Evolutionary conservation across 2,329 filamentous ascomycete species (phyloP).

Genomic region (Aschersonia sp.): DNA sequence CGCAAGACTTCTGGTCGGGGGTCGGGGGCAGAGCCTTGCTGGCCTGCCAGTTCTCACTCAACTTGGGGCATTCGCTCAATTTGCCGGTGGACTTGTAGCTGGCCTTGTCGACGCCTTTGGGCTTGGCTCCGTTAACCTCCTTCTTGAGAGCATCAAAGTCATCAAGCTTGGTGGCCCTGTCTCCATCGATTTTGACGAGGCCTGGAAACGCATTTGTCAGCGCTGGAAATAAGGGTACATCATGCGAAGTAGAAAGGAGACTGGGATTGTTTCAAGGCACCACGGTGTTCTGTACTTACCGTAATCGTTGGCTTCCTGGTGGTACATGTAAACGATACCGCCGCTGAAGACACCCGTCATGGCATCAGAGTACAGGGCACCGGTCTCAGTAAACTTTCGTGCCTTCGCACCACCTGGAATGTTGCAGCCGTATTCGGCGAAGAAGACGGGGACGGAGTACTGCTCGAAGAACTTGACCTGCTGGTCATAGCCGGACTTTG

Average conservation of each 20-base stretch:
- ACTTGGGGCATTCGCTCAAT: constrained; percentile 54
- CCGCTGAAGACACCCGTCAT: constrained; percentile 88
- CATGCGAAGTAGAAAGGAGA: neutral
- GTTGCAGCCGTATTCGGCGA: constrained; percentile 98
- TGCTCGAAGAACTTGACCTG: constrained; percentile 75
- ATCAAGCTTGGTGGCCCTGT: constrained; percentile 47
- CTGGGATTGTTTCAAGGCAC: neutral
- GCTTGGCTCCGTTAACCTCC: constrained; percentile 53
- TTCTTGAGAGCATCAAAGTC: constrained; percentile 64
- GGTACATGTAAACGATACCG: constrained; percentile 98
- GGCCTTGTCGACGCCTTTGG: constrained; percentile 48
- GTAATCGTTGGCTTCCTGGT: constrained; percentile 80
- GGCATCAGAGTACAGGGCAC: constrained; percentile 59
- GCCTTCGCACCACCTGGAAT: constrained; percentile 36
- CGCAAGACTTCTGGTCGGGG: constrained; percentile 66
- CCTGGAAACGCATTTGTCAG: constrained; percentile 22
- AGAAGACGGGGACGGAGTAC: constrained; percentile 93
- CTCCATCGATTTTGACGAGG: constrained; percentile 47
- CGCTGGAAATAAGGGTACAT: neutral
- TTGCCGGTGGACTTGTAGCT: constrained; percentile 65
- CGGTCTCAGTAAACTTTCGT: constrained; percentile 76
- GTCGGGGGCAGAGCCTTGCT: constrained; percentile 60
- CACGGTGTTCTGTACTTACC: constrained; percentile 31
- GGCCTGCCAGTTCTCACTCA: constrained; percentile 48
- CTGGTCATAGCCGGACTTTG: constrained; percentile 62